These are phyloP conservation scores for Termitomyces sp. DNA, from an alignment of 768 basidiomycete species.

Conservation along the genomic window DNA sequence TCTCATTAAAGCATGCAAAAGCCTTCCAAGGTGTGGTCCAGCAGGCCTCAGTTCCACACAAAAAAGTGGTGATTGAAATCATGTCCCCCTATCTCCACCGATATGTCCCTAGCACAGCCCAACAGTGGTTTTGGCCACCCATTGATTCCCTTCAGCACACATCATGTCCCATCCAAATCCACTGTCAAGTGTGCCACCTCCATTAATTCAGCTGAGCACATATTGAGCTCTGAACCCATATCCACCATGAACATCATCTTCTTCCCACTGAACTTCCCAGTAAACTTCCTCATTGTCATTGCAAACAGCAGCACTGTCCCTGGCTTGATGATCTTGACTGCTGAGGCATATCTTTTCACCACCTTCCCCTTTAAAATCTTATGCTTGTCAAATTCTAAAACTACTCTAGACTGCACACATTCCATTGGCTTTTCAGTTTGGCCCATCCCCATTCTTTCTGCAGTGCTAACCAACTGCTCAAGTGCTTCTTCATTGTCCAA, in stretches of 20 bases:
- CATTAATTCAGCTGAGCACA: background rate
- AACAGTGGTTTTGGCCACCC: conserved; percentile 11
- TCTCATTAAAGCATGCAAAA: too few relatives aligned
- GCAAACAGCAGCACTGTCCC: conserved; percentile 8
- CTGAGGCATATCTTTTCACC: conserved; percentile 4
- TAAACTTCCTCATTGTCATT: conserved; percentile 6
- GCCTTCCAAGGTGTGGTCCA: too few relatives aligned
- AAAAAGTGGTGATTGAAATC: conserved; percentile 28
- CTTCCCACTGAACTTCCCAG: background rate
- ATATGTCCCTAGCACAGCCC: conserved; percentile 16
- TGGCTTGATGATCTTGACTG: conserved; percentile 1
- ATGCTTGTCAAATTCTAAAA: background rate
- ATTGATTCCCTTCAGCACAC: conserved; percentile 21
- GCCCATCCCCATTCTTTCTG: background rate
- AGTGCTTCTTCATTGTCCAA: background rate
- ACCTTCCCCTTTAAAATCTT: background rate
- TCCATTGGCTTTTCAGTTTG: background rate
- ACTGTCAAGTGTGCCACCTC: background rate
- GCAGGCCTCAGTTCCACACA: too few relatives aligned
- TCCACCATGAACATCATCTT: too few relatives aligned
- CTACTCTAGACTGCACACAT: background rate
- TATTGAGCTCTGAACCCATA: conserved; percentile 6
- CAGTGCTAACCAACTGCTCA: background rate
- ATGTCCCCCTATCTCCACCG: too few relatives aligned
- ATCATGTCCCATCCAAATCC: conserved; percentile 16